Base-by-base conservation (phyloP, 1,139 yeast species). In the Yamadazyma diddensiae region DNA sequence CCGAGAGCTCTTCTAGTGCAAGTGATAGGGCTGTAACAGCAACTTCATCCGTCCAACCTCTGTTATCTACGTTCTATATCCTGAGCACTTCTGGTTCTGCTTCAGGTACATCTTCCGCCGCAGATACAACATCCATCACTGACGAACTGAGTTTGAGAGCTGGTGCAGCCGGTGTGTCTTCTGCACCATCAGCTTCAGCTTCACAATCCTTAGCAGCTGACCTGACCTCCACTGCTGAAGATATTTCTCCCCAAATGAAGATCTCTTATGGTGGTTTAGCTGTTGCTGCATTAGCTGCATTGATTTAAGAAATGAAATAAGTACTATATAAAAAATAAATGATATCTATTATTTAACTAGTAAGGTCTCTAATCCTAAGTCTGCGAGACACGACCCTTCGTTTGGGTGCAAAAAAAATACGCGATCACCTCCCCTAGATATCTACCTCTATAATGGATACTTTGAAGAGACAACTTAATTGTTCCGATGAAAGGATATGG, bases 261-360 rank as follows among this genome's bases (percentile, higher is more conserved):
- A 14, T 12, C 14, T 24, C 36, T 11, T 26, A 11, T 16, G 26
- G 21, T 6, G 33, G 33, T 8, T 13, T 33, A 10, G 36, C 26
- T 11, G 11, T 33, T 18, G 19, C 24, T 4, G 30, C 34, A 4
- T 27, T 31, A 11, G 34, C 34, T 14, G 20, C 29, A n/a, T 28
- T 32, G 23, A 15, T 32, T 28, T 28, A 17, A 23, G 30, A 18
- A 9, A 18, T 18, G 20, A 18, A 18, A n/a, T n/a, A n/a, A n/a
- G n/a, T n/a, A n/a, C n/a, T n/a, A n/a, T n/a, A n/a, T n/a, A n/a
- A n/a, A n/a, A n/a, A n/a, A n/a, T n/a, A n/a, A n/a, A n/a, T n/a
- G n/a, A n/a, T n/a, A n/a, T n/a, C n/a, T n/a, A n/a, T n/a, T n/a
- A n/a, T n/a, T n/a, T n/a, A n/a, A n/a, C n/a, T n/a, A n/a, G n/a